phyloP scores from a whole-genome alignment of 106 monocot species.

The Dendrobium huoshanense region DNA sequence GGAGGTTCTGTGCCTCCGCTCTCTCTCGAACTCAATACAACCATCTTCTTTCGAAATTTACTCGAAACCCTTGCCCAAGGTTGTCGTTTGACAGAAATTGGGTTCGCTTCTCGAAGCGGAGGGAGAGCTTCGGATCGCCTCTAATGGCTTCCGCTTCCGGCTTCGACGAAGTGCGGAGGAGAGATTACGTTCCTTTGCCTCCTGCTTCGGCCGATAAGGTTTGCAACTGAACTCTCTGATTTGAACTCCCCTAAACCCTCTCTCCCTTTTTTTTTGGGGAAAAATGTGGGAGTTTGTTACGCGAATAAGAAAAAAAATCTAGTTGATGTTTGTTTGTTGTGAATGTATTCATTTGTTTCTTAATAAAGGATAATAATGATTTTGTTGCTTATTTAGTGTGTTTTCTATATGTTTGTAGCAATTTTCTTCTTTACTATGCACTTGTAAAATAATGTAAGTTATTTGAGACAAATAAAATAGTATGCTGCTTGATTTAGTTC shows the following conservation, averaged over 20 bases:
- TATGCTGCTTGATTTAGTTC: too few relatives aligned
- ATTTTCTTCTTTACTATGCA: too few relatives aligned
- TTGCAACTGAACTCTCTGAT: not conserved
- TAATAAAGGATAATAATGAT: not conserved
- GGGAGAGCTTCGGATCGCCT: conserved; percentile 1
- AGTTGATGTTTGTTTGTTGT: too few relatives aligned
- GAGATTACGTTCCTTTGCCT: conserved; percentile 7
- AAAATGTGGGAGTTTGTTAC: not conserved
- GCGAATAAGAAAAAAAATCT: not conserved
- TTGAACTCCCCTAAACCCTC: not conserved
- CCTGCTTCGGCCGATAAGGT: conserved; percentile 18
- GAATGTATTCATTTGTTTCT: too few relatives aligned
- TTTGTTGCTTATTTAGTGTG: not conserved
- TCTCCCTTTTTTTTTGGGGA: too few relatives aligned
- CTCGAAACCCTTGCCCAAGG: conserved; percentile 1
- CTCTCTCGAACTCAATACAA: conserved; percentile 16
- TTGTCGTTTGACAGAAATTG: not conserved
- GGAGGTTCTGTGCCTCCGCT: conserved; percentile 19
- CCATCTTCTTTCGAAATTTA: not conserved
- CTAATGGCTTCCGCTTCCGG: conserved; percentile 13
- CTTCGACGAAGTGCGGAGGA: conserved; percentile 1
- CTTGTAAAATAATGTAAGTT: too few relatives aligned
- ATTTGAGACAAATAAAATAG: too few relatives aligned
- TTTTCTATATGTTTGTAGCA: too few relatives aligned
- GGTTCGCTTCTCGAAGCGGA: not conserved